These are phyloP conservation scores for Liquidambar formosana DNA, from an alignment of 164 flowering plant genomes.

Conservation along the genomic window DNA sequence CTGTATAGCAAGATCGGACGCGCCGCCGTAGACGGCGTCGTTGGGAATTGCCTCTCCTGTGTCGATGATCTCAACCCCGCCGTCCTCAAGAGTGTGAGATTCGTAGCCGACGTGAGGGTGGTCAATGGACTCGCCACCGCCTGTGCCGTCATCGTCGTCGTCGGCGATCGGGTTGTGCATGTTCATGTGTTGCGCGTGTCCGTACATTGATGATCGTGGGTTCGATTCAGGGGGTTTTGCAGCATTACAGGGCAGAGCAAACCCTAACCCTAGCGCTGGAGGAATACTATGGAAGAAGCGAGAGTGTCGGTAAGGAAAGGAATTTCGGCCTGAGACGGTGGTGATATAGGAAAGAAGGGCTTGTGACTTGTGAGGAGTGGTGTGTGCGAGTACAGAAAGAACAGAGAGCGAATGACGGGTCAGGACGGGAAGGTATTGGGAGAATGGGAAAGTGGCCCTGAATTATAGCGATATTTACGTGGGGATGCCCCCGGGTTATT, in stretches of 20 bases:
- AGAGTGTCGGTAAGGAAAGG: too few species aligned
- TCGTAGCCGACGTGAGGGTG: conserved; percentile 25
- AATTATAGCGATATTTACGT: too few species aligned
- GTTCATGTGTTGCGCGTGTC: conserved; percentile 27
- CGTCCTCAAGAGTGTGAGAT: conserved; percentile 19
- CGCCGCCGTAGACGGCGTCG: conserved; percentile 17
- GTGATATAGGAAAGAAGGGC: too few species aligned
- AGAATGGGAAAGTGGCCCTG: too few species aligned
- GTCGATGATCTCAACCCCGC: conserved; percentile 14
- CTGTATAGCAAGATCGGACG: conserved; percentile 16
- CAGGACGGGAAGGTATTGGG: too few species aligned
- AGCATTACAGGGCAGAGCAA: background rate
- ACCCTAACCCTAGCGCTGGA: background rate
- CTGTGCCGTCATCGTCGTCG: conserved; percentile 18
- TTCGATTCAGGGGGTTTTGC: background rate
- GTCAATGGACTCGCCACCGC: conserved; percentile 12
- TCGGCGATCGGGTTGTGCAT: conserved; percentile 20
- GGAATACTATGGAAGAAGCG: too few species aligned
- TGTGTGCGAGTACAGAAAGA: too few species aligned
- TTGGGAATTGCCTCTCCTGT: conserved; percentile 21
- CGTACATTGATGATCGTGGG: conserved; percentile 22
- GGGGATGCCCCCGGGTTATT: too few species aligned
- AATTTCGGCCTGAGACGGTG: too few species aligned
- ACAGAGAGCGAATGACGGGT: too few species aligned
- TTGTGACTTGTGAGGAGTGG: too few species aligned